Evolutionary conservation across 2,329 filamentous ascomycete species (phyloP).

Genomic region (Exophiala viscosa): DNA sequence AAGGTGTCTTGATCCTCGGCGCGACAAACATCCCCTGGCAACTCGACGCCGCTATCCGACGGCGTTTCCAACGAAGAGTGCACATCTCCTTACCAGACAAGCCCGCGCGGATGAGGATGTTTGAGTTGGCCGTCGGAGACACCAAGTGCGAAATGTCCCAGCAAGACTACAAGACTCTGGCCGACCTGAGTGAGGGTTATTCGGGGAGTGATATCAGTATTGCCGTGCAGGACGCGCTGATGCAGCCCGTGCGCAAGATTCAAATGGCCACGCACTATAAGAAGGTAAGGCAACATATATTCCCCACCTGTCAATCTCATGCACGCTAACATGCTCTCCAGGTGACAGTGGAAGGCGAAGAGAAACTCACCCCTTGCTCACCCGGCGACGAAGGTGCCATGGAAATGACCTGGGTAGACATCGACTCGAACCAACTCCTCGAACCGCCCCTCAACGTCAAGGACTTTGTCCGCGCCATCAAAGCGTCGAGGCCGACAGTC

Average conservation of each 20-base stretch:
- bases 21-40: slow-evolving; percentile 99
- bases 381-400: slow-evolving; percentile 80
- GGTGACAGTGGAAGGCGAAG: slow-evolving; percentile 64
- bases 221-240: slow-evolving; percentile 90
- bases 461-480: slow-evolving; percentile 91
- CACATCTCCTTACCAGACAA: slow-evolving; percentile 90
- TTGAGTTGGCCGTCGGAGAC: slow-evolving; percentile 87
- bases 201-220: slow-evolving; percentile 95
- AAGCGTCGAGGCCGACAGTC: slow-evolving; percentile 82
- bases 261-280: slow-evolving; percentile 98
- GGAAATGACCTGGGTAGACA: slow-evolving; percentile 90
- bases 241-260: slow-evolving; percentile 96
- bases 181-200: slow-evolving; percentile 83
- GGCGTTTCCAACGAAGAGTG: slow-evolving; percentile 92
- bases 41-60: slow-evolving; percentile 88
- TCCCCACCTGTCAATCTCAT: background rate
- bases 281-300: slow-evolving; percentile 55
- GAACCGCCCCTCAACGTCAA: slow-evolving; percentile 84
- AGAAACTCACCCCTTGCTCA: slow-evolving; percentile 76
- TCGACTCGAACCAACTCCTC: slow-evolving; percentile 77
- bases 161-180: slow-evolving; percentile 75
- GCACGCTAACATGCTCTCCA: slow-evolving; percentile 34
- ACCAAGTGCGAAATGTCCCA: slow-evolving; percentile 80
- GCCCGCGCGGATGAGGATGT: slow-evolving; percentile 87
- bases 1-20: slow-evolving; percentile 87